Evolutionary conservation across 2,329 filamentous ascomycete species (phyloP), one percentile per base, ranked within the genome.

Genomic region (Diaporthe nobilis): DNA sequence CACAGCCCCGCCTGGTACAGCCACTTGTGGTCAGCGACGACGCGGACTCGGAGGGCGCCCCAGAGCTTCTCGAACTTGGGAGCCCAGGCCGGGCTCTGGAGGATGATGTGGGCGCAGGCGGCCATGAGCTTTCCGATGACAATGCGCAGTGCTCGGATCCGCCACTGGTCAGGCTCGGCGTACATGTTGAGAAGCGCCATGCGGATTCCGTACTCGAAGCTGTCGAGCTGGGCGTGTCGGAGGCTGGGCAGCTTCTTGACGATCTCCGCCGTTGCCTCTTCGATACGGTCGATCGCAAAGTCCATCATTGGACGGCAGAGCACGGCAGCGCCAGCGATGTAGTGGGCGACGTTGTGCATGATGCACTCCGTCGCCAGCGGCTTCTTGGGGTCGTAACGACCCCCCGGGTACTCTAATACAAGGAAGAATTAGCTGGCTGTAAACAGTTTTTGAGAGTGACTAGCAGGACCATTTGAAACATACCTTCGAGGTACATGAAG

Each of bases 211-310:
- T 72, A n/a, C 71, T 80, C 77, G 8, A 83, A 71, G 3, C 20
- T 51, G 2, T 76, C 65, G 31, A 81, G 71, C 34, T 80, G 73
- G 55, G 70, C 51, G 34, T 73, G 60, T 37, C 71, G 77, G 39
- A 73, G 10, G 47, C 20, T 20, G 49, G 65, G 65, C 34, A 78
- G 55, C 39, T 75, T 76, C 12, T 79, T 76, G 0, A 88, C 88
- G 2, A 94, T 79, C 2, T 86, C 85, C 4, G 85, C 82, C 1
- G 87, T 83, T 0, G 91, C 90, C 58, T 88, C 83, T 1, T 88
- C 83, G 86, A 94, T 92, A 0, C 88, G 87, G 2, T 89, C 84
- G 3, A 92, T 78, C 0, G 89, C 90, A 28, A 60, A 77, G n/a
- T 73, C 67, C 79, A 80, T 82, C 79, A 83, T 78, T 55, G 71